These are phyloP conservation scores for Aspergillus puulaauensis DNA, from an alignment of 2,329 filamentous ascomycete species.

Conservation along the genomic window DNA sequence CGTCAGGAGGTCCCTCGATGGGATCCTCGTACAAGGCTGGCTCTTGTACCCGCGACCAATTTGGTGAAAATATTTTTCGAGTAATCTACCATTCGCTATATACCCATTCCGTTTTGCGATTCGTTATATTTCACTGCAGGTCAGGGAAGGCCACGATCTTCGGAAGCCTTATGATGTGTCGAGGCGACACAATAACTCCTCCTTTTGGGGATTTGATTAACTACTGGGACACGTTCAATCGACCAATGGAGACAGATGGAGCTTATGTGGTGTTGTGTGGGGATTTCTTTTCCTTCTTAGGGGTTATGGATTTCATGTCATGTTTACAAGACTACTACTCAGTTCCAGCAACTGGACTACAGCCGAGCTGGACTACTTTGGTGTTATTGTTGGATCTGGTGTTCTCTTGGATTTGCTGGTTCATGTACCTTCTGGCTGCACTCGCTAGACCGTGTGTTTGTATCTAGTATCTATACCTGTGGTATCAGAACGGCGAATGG, in stretches of 20 bases:
- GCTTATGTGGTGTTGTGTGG: constrained; percentile 4
- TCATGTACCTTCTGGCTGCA: not conserved
- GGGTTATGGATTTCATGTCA: not conserved
- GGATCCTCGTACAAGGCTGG: constrained; percentile 19
- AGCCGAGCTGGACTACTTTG: not conserved
- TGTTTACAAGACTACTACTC: not conserved
- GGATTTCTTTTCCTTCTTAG: not conserved
- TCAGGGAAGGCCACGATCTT: constrained; percentile 1
- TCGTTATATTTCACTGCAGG: constrained; percentile 12
- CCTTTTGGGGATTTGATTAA: constrained; percentile 2
- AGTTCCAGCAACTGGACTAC: not conserved
- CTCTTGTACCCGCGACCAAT: constrained; percentile 16
- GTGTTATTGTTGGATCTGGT: not conserved
- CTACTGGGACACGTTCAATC: constrained; percentile 8
- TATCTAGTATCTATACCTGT: not conserved
- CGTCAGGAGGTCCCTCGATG: constrained; percentile 19
- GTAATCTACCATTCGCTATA: constrained; percentile 9
- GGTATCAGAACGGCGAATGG: constrained; percentile 10
- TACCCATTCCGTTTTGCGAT: constrained; percentile 7
- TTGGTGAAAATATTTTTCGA: constrained; percentile 1
- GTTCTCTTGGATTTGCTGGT: constrained; percentile 5
- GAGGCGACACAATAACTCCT: constrained; percentile 6
- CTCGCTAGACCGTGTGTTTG: constrained; percentile 9
- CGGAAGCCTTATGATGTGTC: constrained; percentile 1
- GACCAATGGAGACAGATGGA: not conserved